phyloP scores from a whole-genome alignment of 768 basidiomycete species.

The Kwoniella sp. region DNA sequence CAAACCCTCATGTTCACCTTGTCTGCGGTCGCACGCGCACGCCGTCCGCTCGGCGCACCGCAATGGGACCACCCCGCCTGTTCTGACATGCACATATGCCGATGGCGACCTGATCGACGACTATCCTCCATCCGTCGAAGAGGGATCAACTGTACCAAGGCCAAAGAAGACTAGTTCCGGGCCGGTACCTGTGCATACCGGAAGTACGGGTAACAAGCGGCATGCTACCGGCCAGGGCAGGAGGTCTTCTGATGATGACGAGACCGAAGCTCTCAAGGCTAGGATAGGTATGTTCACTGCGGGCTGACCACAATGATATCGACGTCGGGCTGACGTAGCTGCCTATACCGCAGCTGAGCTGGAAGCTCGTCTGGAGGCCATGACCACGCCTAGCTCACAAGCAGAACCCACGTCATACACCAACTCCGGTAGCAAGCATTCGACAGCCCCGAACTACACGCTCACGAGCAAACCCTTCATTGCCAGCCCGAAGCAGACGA shows the following conservation, averaged over 20 bases:
- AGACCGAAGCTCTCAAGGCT: slow-evolving; percentile 29
- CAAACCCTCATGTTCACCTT: slow-evolving; percentile 30
- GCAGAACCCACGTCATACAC: too few relatives aligned
- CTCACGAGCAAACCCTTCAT: background rate
- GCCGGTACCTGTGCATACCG: background rate
- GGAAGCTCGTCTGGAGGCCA: slow-evolving; percentile 11
- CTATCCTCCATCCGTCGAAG: background rate
- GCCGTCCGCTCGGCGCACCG: slow-evolving; percentile 37
- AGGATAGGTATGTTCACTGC: slow-evolving; percentile 26
- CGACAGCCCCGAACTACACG: background rate
- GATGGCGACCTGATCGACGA: slow-evolving; percentile 21
- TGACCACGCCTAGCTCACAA: slow-evolving; percentile 13
- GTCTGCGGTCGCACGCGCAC: slow-evolving; percentile 43
- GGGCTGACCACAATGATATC: background rate
- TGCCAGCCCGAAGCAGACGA: too few relatives aligned
- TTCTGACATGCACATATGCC: slow-evolving; percentile 34
- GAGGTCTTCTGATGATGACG: slow-evolving; percentile 22
- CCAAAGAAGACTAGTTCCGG: slow-evolving; percentile 7
- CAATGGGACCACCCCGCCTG: slow-evolving; percentile 23
- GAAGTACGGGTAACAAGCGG: slow-evolving; percentile 9
- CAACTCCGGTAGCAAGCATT: too few relatives aligned
- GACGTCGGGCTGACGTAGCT: slow-evolving; percentile 1
- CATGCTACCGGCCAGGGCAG: slow-evolving; percentile 14
- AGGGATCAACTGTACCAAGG: too few relatives aligned
- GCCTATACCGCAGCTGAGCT: slow-evolving; percentile 20